These are phyloP conservation scores for Batkoa obscura DNA, from an alignment of 371 early-diverging fungal species.

Conservation along the genomic window DNA sequence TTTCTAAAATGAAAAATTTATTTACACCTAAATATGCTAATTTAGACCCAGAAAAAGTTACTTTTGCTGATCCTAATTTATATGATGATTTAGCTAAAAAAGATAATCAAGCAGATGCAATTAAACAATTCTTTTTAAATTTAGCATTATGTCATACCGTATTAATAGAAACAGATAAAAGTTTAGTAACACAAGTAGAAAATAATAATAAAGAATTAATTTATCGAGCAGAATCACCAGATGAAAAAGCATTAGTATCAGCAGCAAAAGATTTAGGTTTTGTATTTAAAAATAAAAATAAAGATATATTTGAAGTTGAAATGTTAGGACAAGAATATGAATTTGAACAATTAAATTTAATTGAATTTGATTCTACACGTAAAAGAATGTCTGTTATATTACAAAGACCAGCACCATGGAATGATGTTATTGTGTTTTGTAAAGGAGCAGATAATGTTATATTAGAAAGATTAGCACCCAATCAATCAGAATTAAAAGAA, in stretches of 20 bases:
- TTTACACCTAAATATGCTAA: constrained; percentile 58
- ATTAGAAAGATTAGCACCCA: constrained; percentile 36
- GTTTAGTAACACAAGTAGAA: constrained; percentile 26
- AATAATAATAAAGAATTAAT: constrained; percentile 11
- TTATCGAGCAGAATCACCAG: constrained; percentile 62
- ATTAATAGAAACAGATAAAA: constrained; percentile 44
- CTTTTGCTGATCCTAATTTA: constrained; percentile 70
- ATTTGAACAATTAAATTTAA: constrained; percentile 51
- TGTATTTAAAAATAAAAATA: constrained; percentile 38
- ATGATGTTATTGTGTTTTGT: constrained; percentile 62
- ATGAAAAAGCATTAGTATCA: constrained; percentile 69
- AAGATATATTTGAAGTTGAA: constrained; percentile 33
- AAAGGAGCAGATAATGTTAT: constrained; percentile 98
- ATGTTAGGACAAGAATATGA: constrained; percentile 37
- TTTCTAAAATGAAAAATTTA: constrained; percentile 28
- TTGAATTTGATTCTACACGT: constrained; percentile 83
- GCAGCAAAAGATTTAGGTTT: constrained; percentile 78
- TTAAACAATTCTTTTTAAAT: constrained; percentile 64
- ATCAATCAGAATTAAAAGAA: constrained; percentile 23
- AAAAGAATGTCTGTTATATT: constrained; percentile 91
- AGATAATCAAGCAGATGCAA: constrained; percentile 11
- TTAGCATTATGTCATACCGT: constrained; percentile 90
- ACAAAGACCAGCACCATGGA: constrained; percentile 47
- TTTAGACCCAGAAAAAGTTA: constrained; percentile 32
- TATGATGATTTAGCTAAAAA: constrained; percentile 33